These are phyloP conservation scores for Cladobotryum mycophilum DNA, from an alignment of 2,329 filamentous ascomycete species.

Conservation along the genomic window DNA sequence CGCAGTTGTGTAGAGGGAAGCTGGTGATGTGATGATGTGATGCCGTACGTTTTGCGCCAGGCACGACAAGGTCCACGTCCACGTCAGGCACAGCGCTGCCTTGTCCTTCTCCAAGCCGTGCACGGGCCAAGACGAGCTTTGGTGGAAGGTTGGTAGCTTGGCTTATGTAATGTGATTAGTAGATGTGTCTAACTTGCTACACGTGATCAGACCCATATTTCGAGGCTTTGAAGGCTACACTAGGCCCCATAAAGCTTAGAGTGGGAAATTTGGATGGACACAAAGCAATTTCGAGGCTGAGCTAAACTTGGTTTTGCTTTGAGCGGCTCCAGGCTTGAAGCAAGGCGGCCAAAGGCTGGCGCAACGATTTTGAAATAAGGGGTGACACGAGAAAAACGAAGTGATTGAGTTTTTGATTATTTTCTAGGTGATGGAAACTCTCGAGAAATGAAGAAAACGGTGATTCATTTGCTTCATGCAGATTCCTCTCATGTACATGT, in stretches of 20 bases:
- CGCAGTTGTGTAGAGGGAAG: conserved; percentile 5
- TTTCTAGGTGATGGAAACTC: too few relatives aligned
- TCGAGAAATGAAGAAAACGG: too few relatives aligned
- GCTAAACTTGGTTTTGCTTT: neutral
- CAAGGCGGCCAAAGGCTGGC: neutral
- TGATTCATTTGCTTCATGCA: too few relatives aligned
- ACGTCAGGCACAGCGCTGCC: conserved; percentile 36
- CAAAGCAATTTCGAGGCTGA: neutral
- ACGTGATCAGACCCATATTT: too few relatives aligned
- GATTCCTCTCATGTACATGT: too few relatives aligned
- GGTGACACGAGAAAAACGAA: too few relatives aligned
- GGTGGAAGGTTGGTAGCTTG: conserved; percentile 8
- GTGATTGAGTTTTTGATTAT: too few relatives aligned
- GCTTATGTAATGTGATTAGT: neutral
- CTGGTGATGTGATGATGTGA: conserved; percentile 17
- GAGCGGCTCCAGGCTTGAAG: neutral
- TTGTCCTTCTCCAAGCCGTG: conserved; percentile 18
- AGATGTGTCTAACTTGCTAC: too few relatives aligned
- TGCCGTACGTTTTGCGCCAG: conserved; percentile 22
- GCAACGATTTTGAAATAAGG: too few relatives aligned
- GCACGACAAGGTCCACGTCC: conserved; percentile 38
- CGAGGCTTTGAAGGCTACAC: neutral
- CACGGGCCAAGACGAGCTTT: conserved; percentile 22
- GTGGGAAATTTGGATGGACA: too few relatives aligned
- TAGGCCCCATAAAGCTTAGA: neutral